Conservation (phyloP, 352 stramenopile genomes). For the Globisporangium polare region DNA sequence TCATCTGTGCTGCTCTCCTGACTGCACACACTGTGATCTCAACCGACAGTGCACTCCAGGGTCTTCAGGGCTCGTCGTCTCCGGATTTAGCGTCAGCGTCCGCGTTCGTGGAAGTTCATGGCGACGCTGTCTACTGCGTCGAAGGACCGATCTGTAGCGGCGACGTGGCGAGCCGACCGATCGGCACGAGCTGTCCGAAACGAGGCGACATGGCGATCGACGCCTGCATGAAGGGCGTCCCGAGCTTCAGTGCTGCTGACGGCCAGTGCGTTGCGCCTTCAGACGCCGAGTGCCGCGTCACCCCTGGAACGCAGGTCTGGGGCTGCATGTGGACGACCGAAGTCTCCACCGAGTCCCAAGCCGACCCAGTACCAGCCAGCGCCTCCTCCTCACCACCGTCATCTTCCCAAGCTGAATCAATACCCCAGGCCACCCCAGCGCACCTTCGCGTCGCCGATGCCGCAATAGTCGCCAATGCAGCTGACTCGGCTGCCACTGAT, state of each 20-base stretch:
- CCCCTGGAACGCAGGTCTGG: conserved; percentile 2
- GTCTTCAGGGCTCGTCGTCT: conserved; percentile 12
- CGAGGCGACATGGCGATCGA: conserved; percentile 25
- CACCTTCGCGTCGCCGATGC: neutral
- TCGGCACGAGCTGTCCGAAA: conserved; percentile 26
- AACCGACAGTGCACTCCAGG: conserved; percentile 9
- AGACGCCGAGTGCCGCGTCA: conserved; percentile 18
- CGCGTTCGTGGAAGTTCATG: conserved; percentile 3
- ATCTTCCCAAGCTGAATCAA: neutral
- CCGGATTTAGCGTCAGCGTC: neutral
- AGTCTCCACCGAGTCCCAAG: neutral
- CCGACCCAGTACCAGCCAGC: neutral
- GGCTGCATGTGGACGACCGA: conserved; percentile 6
- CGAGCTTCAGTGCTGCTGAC: conserved; percentile 19
- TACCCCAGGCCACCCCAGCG: conserved; percentile 1
- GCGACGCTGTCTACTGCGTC: conserved; percentile 40
- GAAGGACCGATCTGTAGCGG: conserved; percentile 31
- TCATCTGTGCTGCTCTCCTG: conserved; percentile 10
- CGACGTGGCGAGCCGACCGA: conserved; percentile 15
- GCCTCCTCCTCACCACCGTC: neutral
- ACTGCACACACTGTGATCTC: conserved; percentile 24
- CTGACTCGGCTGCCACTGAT: neutral
- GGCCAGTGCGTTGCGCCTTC: conserved; percentile 20
- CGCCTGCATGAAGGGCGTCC: conserved; percentile 22
- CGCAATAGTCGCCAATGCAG: neutral